Percentiles rank a stretch among this genome's conserved stretches.
phyloP scores from a whole-genome alignment of 2,329 filamentous ascomycete species.

The Pseudopyricularia javanii region DNA sequence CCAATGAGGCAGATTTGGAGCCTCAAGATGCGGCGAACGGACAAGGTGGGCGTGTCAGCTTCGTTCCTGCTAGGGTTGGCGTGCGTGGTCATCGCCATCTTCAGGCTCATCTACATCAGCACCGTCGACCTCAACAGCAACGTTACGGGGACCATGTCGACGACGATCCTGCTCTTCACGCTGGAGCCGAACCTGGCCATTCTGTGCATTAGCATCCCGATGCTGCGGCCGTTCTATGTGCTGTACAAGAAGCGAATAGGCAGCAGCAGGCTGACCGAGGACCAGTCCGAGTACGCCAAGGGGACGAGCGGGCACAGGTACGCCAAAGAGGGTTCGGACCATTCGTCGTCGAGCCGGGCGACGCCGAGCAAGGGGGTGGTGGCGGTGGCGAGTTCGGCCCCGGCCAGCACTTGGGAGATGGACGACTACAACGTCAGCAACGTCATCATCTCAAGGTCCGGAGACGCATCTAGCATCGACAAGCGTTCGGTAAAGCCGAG shows the following conservation, averaged over 20 bases:
- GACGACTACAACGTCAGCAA: neutral
- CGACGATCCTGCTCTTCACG: slow-evolving; percentile 24
- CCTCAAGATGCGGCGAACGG: slow-evolving; percentile 19
- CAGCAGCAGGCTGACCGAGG: slow-evolving; percentile 1
- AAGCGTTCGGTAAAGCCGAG: neutral
- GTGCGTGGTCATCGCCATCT: slow-evolving; percentile 24
- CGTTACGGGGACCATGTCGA: slow-evolving; percentile 25
- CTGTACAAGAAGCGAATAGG: neutral
- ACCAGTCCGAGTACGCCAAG: neutral
- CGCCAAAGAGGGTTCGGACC: neutral
- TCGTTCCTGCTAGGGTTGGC: slow-evolving; percentile 22
- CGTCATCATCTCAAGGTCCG: neutral
- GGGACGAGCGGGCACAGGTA: neutral
- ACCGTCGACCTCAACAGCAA: slow-evolving; percentile 21
- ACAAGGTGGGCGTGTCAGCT: slow-evolving; percentile 23
- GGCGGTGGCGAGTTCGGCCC: too few relatives aligned
- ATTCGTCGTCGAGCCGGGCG: neutral
- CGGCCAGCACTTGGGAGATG: neutral
- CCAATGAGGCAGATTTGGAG: slow-evolving; percentile 25
- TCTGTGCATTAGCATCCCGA: slow-evolving; percentile 27
- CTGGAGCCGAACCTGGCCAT: slow-evolving; percentile 27
- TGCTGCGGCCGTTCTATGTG: slow-evolving; percentile 14
- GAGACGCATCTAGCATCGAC: neutral
- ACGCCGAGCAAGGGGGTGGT: too few relatives aligned
- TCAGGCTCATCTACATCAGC: slow-evolving; percentile 23